Base-by-base conservation (phyloP, 495 filamentous ascomycete species). In the Talaromyces borbonicus region DNA sequence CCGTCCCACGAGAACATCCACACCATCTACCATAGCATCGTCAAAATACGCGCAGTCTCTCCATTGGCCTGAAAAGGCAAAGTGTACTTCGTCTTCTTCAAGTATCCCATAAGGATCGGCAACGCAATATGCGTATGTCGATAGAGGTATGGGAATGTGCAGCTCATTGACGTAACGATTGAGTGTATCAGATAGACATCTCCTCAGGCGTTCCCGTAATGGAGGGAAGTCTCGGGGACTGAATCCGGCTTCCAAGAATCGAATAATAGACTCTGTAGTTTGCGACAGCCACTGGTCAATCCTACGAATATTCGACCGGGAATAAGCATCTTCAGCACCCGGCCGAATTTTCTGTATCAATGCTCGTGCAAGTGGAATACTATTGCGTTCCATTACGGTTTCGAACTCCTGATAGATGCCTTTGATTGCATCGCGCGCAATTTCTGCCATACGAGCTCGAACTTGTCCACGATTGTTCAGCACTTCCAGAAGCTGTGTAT, bases 1-100 rank as follows among this genome's bases (percentile, higher is more conserved):
- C 16, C 92, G 80, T n/a, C 84, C 85, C 7, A 96, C 87, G 0
- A 98, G 72, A 19, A 94, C 71, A 46, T 94, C 81, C n/a, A 80
- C 65, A 15, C 79, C 75, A 49, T 85, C 61, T 1, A 92, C 60
- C 26, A 76, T 59, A 9, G 67, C 77, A 49, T 79, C 83, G 30
- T 72, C 76, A 22, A 75, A 77, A 23, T 67, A 67, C 8, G 65
- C 61, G 30, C 43, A 46, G 11, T 61, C 48, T 7, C 75, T 66
- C 68, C 66, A 72, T 31, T 66, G 62, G 0, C 62, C 73, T 0
- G 90, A 95, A 50, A 96, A 90, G 6, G 77, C 75, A 8, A 96
- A 60, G 44, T 90, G 86, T 2, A 95, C 72, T 51, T 95, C 86
- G 29, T 81, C 75, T 48, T 83, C 78, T 35, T 79, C 69, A 0